Conservation (phyloP, 2,329 filamentous ascomycete genomes). For the Coniochaeta sp. region DNA sequence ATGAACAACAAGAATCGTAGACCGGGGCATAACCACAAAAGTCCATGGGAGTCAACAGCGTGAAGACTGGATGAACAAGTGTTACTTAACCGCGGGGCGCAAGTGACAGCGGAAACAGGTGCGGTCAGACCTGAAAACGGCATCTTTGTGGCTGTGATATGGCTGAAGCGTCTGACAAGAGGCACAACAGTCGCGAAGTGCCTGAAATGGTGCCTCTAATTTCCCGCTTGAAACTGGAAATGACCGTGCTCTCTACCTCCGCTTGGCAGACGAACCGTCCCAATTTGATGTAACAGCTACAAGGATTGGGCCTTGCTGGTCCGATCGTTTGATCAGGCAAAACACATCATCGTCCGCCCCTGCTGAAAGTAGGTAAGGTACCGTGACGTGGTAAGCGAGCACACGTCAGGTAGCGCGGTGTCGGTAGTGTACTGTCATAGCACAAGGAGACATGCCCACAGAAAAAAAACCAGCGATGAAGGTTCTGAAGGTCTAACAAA, state of each 20-base stretch:
- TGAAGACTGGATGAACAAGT: neutral
- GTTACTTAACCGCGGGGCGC: neutral
- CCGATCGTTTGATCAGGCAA: neutral
- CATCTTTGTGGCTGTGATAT: neutral
- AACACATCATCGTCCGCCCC: neutral
- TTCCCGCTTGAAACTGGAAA: conserved; percentile 15
- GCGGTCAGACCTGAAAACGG: neutral
- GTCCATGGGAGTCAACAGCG: neutral
- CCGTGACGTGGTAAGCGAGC: neutral
- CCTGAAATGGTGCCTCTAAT: conserved; percentile 14
- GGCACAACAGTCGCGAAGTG: neutral
- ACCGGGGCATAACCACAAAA: neutral
- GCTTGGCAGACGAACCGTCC: neutral
- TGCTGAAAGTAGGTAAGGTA: neutral
- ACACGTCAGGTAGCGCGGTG: neutral
- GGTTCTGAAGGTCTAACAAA: neutral
- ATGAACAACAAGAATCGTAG: neutral
- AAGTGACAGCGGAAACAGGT: neutral
- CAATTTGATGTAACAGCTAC: neutral
- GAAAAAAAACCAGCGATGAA: no score
- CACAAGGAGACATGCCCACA: no score
- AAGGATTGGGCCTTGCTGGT: neutral
- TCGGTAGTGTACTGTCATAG: no score
- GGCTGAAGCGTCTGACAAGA: neutral
- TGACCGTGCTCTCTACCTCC: neutral